A percentile compares a stretch with the other conserved stretches of the same genome.
phyloP scores from a whole-genome alignment of 306 rosid species.

The Acacia confusa region DNA sequence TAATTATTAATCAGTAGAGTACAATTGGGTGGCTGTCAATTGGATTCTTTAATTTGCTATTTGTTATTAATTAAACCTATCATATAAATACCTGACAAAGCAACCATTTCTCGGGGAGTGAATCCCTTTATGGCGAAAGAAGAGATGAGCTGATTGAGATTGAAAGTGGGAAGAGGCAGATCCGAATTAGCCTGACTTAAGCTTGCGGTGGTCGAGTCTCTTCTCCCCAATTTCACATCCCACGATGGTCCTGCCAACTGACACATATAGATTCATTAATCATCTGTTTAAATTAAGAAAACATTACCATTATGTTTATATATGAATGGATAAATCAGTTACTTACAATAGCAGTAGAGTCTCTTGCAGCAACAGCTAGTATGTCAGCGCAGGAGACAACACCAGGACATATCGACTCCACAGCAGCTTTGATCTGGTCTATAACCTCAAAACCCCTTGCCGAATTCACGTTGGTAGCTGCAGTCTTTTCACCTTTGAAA shows the following conservation, averaged over 20 bases:
- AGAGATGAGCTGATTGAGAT: slow-evolving; percentile 39
- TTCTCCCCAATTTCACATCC: slow-evolving; percentile 61
- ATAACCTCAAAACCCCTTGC: slow-evolving; percentile 54
- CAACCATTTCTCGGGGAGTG: slow-evolving; percentile 51
- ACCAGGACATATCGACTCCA: slow-evolving; percentile 39
- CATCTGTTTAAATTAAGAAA: neutral
- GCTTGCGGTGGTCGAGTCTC: slow-evolving; percentile 74
- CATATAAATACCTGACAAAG: slow-evolving; percentile 53
- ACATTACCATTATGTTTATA: too few relatives aligned
- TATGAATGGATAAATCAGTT: neutral
- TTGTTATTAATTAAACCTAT: neutral
- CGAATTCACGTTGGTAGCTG: slow-evolving; percentile 44
- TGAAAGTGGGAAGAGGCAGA: slow-evolving; percentile 44
- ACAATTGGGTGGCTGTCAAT: too few relatives aligned
- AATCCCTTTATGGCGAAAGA: slow-evolving; percentile 64
- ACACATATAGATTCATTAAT: neutral
- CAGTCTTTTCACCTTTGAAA: slow-evolving; percentile 44
- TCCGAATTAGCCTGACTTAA: slow-evolving; percentile 45
- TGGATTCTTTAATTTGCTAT: neutral
- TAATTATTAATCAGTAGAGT: too few relatives aligned
- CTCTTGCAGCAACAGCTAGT: slow-evolving; percentile 62
- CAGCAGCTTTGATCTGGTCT: slow-evolving; percentile 36
- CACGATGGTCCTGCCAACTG: slow-evolving; percentile 57
- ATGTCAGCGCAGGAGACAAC: slow-evolving; percentile 65
- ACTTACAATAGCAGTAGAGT: slow-evolving; percentile 57